Base-by-base conservation (phyloP, 768 basidiomycete species). In the Krasilnikovozyma curviuscula region DNA sequence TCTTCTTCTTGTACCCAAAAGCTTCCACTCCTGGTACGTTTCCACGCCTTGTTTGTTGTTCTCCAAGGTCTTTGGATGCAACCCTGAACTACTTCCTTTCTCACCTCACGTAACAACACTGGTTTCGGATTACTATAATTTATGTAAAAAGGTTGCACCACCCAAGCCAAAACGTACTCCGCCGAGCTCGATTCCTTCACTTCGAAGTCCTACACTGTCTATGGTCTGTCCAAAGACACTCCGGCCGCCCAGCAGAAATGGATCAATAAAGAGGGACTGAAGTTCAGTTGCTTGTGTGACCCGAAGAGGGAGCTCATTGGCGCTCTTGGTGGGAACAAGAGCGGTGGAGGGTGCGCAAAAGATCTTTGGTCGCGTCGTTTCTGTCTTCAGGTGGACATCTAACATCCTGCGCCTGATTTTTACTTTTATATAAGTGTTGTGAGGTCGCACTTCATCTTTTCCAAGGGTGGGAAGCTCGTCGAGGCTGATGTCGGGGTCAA, bases 381-480 rank as follows among this genome's bases (percentile, higher is more conserved):
- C n/a, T n/a, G n/a, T n/a, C n/a, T n/a, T n/a, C n/a, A n/a, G n/a
- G n/a, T n/a, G n/a, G n/a, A n/a, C n/a, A n/a, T n/a, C n/a, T n/a
- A n/a, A n/a, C 30, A 77, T 78, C 8, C 81, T 78, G 65, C 65
- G 48, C 49, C 63, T 54, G 21, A 12, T 6, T 29, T 29, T 3
- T 31, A 18, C 6, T 8, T 23, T 27, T 4, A 23, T 21, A 19
- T 32, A 2, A 30, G 5, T 24, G 27, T 7, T 8, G 23, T 19
- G 44, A 12, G 89, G 13, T 86, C 83, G 55, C 86, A 91, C 64
- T 93, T 91, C 64, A 75, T 95, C 56, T 91, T 95, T 56, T 82
- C 76, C 56, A 81, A 83, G 63, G 86, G 84, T 6, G 89, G 88
- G 1, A 83, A 83, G 63, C 69, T 97, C 35, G 65, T 91, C 3